These are phyloP conservation scores for Torulaspora maleeae DNA, from an alignment of 805 yeast species.

Conservation along the genomic window DNA sequence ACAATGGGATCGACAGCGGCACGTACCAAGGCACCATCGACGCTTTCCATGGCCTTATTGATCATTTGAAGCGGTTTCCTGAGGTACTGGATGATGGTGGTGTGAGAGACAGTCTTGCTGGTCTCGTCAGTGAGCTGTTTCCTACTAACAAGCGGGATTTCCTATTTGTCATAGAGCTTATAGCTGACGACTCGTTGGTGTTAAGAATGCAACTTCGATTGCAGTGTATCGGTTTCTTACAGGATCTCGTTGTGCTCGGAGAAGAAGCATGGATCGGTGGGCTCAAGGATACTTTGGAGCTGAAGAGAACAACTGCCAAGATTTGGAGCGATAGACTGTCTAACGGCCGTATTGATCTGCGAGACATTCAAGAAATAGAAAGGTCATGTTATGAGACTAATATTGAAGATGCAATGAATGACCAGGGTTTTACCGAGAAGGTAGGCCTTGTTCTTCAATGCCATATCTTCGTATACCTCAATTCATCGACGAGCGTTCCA, in stretches of 20 bases:
- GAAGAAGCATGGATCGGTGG: neutral
- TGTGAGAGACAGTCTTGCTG: neutral
- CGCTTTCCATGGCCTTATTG: slow-evolving; percentile 1
- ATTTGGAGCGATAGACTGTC: slow-evolving; percentile 10
- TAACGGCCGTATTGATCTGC: neutral
- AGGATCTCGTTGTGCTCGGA: neutral
- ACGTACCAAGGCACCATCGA: neutral
- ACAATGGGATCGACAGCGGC: slow-evolving; percentile 6
- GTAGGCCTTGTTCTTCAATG: slow-evolving; percentile 14
- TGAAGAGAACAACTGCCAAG: slow-evolving; percentile 1
- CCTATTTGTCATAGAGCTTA: slow-evolving; percentile 6
- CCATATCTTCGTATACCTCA: slow-evolving; percentile 13
- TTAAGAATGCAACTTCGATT: slow-evolving; percentile 6
- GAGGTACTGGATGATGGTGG: neutral
- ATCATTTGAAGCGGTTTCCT: neutral
- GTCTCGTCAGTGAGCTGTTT: slow-evolving; percentile 1
- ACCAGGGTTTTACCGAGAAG: slow-evolving; percentile 2
- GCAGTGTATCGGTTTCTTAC: slow-evolving; percentile 3
- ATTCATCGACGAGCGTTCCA: slow-evolving; percentile 2
- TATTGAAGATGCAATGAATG: neutral
- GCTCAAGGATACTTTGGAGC: neutral
- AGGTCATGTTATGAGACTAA: neutral
- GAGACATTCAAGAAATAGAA: neutral
- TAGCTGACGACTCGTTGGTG: neutral
- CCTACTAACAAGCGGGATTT: slow-evolving; percentile 6